phyloP scores from a whole-genome alignment of 306 rosid genomes.

The Malus orientalis region DNA sequence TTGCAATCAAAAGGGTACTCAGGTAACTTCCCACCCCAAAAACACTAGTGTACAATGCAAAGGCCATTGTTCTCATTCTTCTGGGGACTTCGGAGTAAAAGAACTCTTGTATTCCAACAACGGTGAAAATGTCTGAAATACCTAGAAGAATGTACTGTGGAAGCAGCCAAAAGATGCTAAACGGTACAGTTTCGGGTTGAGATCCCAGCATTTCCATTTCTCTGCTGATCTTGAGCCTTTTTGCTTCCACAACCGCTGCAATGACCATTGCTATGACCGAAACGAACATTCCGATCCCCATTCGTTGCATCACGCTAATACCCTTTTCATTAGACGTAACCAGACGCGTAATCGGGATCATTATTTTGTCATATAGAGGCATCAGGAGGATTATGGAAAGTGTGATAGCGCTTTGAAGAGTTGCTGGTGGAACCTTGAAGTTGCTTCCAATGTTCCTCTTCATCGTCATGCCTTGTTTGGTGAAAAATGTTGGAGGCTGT shows the following conservation, averaged over 20 bases:
- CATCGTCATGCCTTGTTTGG: conserved; percentile 98
- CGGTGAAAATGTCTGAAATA: conserved; percentile 81
- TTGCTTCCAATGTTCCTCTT: conserved; percentile 56
- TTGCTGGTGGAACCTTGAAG: conserved; percentile 91
- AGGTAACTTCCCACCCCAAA: conserved; percentile 92
- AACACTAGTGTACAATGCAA: conserved; percentile 75
- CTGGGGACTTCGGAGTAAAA: conserved; percentile 76
- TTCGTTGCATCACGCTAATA: conserved; percentile 70
- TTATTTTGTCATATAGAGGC: conserved; percentile 66
- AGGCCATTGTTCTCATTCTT: conserved; percentile 77
- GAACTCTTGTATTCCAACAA: conserved; percentile 95
- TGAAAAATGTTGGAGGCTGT: conserved; percentile 81
- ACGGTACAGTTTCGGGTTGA: conserved; percentile 26
- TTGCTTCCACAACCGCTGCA: conserved; percentile 73
- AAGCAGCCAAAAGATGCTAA: conserved; percentile 81
- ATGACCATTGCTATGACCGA: conserved; percentile 72
- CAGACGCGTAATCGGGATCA: conserved; percentile 61
- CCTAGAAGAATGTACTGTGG: conserved; percentile 89
- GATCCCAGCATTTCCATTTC: conserved; percentile 12
- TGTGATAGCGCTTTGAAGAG: conserved; percentile 76
- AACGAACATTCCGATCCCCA: conserved; percentile 94
- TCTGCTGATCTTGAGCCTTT: conserved; percentile 46
- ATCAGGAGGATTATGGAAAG: conserved; percentile 69
- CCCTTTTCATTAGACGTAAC: conserved; percentile 54
- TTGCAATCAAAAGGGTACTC: conserved; percentile 67